phyloP scores from a whole-genome alignment of 2,329 filamentous ascomycete genomes.

The Talaromyces albobiverticillius region DNA sequence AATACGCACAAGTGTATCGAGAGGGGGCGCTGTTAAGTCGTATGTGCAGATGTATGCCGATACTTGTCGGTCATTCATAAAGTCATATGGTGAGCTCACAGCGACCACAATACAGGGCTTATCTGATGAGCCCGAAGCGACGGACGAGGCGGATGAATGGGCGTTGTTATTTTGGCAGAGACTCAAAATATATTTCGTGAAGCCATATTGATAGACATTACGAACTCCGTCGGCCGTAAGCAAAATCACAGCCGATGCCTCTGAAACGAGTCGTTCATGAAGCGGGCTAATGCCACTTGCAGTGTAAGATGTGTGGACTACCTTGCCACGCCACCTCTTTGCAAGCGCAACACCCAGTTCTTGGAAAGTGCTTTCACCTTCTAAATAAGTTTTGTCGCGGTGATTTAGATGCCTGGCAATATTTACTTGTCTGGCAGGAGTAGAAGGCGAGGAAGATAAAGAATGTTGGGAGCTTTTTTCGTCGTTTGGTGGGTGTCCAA shows the following conservation, averaged over 20 bases:
- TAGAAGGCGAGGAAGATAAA: not conserved
- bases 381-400: conserved; percentile 9
- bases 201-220: conserved; percentile 15
- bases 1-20: conserved; percentile 9
- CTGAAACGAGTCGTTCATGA: conserved; percentile 12
- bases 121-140: not conserved
- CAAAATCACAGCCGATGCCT: conserved; percentile 10
- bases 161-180: conserved; percentile 8
- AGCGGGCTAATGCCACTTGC: conserved; percentile 14
- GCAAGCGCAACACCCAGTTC: conserved; percentile 11
- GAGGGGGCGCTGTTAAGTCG: conserved; percentile 9
- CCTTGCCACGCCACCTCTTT: conserved; percentile 14
- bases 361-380: conserved; percentile 12
- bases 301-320: conserved; percentile 14
- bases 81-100: conserved; percentile 14
- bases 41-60: conserved; percentile 12
- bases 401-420: conserved; percentile 12
- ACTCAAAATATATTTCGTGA: conserved; percentile 14
- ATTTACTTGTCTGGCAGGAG: conserved; percentile 3
- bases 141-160: not conserved
- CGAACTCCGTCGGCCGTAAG: conserved; percentile 14
- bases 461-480: not conserved
- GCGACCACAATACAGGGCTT: conserved; percentile 14
- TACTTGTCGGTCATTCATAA: conserved; percentile 14
- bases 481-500: not conserved